Evolutionary conservation across 768 basidiomycete species (phyloP).

Genomic region (Trametes maxima): DNA sequence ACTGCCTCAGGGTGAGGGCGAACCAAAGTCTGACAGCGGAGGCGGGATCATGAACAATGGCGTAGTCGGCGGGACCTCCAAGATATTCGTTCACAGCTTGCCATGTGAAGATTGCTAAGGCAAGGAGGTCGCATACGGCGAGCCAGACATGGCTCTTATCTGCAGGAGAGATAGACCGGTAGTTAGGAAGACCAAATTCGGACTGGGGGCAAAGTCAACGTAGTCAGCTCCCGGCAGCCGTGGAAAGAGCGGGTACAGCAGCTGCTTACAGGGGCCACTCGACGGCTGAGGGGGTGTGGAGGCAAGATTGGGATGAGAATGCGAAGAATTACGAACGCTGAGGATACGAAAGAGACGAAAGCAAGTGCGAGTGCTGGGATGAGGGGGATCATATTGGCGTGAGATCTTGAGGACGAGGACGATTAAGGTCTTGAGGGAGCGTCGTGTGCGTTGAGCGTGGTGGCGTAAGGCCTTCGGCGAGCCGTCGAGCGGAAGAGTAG

Average conservation of each 20-base stretch:
- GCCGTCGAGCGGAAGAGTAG: conserved; percentile 36
- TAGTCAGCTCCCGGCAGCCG: too few species aligned
- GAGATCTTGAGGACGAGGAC: conserved; percentile 22
- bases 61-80: conserved; percentile 47
- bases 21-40: conserved; percentile 71
- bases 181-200: conserved; percentile 75
- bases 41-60: conserved; percentile 49
- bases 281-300: conserved; percentile 70
- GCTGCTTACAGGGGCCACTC: conserved; percentile 66
- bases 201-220: conserved; percentile 45
- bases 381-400: conserved; percentile 62
- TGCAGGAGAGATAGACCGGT: conserved; percentile 62
- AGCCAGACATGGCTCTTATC: conserved; percentile 79
- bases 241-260: too few species aligned
- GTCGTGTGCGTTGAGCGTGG: conserved; percentile 35
- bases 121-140: conserved; percentile 63
- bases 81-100: conserved; percentile 57
- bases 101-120: conserved; percentile 67
- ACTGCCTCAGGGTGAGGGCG: conserved; percentile 64
- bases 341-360: conserved; percentile 71
- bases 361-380: conserved; percentile 66
- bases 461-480: conserved; percentile 43
- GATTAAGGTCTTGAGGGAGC: conserved; percentile 32
- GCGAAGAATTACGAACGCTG: conserved; percentile 75
- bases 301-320: conserved; percentile 76